Base-by-base conservation (phyloP, 805 yeast genomes). In the Pichia membranifaciens region DNA sequence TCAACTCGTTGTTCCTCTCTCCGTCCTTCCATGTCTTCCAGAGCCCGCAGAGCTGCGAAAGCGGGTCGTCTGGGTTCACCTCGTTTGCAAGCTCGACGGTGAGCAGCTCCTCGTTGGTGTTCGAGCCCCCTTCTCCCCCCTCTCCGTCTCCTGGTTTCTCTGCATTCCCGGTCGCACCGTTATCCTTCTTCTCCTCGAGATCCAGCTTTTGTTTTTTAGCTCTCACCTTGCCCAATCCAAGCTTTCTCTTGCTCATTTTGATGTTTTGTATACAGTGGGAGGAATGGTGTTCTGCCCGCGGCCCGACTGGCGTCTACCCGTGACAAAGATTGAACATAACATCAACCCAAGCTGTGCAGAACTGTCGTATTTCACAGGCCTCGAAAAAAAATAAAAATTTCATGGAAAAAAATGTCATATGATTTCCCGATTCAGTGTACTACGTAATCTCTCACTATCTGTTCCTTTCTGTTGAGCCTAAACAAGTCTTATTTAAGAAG, bases 11-110 rank as follows among this genome's bases (percentile, higher is more conserved):
- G 20, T 82, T 84, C 48, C 76, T 76, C 4, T 75, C 79, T 2
- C 84, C 71, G 4, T 69, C 61, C 37, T 67, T 57, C 65, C 78
- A 87, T 3, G 87, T 80, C 15, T 70, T 66, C 84, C 90, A 87
- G 36, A 90, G 67, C 1, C 85, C 95, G 49, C 66, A 69, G 50
- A 90, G 66, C 62, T 88, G 96, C 6, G 80, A 80, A n/a, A 87
- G 58, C 56, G 87, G 93, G 60, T 88, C 89, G 51, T 84, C 82
- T 5, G 84, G 80, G 58, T 85, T 88, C 2, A 75, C 82, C 35
- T 76, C 82, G 33, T 79, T 87, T 13, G 74, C 80, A 20, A 90
- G 63, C 58, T 84, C 91, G 33, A 90, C 82, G 4, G 80, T 74
- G 28, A 81, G 43, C 25, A 50, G 36, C 23, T 51, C 66, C 55